Evolutionary conservation across 2,329 filamentous ascomycete genomes (phyloP), one percentile per base, ranked within the genome.

Genomic region (Botryosphaeria dothidea): DNA sequence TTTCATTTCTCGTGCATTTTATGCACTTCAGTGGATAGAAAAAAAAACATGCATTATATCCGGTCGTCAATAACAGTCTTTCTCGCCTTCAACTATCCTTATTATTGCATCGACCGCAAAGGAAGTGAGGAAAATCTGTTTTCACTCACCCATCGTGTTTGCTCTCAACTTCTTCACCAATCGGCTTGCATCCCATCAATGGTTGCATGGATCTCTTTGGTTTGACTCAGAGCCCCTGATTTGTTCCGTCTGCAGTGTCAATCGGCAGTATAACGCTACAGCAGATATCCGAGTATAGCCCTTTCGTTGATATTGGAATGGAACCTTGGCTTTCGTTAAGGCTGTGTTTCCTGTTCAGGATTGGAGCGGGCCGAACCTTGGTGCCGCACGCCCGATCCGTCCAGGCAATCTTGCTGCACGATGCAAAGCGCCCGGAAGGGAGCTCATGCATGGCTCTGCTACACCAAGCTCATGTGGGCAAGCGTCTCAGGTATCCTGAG

Each of bases 391-490:
- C 41, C 27, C 25, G 25, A 46, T 31, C 9, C 54, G 29, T 19
- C 27, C 15, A 34, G 41, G 19, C 29, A 21, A 23, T 27, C 11
- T 46, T 46, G 25, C 41, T 27, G 38, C 36, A 27, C 7, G 19
- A 60, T 60, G 56, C 56, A 34, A 19, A 45, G 43, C 56, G 56
- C 56, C 13, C 21, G n/a, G 43, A 60, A 31, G n/a, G 8, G 56
- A 60, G 15, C 43, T 60, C 41, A 29, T 60, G 41, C 56, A 23
- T 3, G 38, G 7, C 23, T 8, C 36, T 11, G 52, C 36, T 27
- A 41, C 52, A 57, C 21, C 23, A 43, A 11, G 11, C 5, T 45
- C 41, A 45, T 25, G 38, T 41, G 21, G n/a, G 43, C 38, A 13
- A 58, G 29, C 49, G 25, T 17, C 36, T n/a, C 21, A 27, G 54